phyloP scores from a whole-genome alignment of 139 green algal genomes.

The Zygnema cylindricum region DNA sequence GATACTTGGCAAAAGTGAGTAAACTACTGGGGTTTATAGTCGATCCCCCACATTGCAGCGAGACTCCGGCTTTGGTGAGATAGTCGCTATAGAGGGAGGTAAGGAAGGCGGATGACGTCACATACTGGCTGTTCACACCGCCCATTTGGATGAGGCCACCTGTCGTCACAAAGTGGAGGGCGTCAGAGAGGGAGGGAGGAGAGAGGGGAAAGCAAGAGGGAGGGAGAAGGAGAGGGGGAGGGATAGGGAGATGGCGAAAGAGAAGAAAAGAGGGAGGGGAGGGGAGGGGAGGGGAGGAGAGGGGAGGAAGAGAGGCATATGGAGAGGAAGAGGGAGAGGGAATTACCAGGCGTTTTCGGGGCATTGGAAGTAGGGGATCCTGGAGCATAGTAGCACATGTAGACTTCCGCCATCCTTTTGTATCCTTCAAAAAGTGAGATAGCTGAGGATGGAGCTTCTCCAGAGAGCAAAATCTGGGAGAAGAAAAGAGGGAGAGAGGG shows the following conservation, averaged over 20 bases:
- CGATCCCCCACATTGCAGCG: no score
- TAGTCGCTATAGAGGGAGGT: conserved; percentile 24
- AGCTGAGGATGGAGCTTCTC: not conserved
- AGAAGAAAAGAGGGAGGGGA: no score
- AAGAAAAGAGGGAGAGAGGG: not conserved
- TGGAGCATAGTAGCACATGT: no score
- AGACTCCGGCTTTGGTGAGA: no score
- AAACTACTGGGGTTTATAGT: no score
- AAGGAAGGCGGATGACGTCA: conserved; percentile 31
- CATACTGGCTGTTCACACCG: conserved; percentile 32
- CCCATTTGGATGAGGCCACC: conserved; percentile 47
- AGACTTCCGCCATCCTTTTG: conserved; percentile 33
- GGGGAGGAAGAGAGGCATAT: no score
- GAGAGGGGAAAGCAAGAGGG: not conserved
- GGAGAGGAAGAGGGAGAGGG: conserved; percentile 8
- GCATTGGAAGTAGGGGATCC: conserved; percentile 26
- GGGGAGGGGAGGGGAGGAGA: no score
- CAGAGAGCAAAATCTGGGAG: no score
- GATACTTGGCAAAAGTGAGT: no score
- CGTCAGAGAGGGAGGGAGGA: not conserved
- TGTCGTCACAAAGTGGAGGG: not conserved
- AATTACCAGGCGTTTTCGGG: not conserved
- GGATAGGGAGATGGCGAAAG: not conserved
- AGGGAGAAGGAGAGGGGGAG: not conserved
- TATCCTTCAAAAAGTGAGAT: conserved; percentile 8